These are phyloP conservation scores for Phylloporus arenicola DNA, from an alignment of 768 basidiomycete genomes.

Conservation along the genomic window DNA sequence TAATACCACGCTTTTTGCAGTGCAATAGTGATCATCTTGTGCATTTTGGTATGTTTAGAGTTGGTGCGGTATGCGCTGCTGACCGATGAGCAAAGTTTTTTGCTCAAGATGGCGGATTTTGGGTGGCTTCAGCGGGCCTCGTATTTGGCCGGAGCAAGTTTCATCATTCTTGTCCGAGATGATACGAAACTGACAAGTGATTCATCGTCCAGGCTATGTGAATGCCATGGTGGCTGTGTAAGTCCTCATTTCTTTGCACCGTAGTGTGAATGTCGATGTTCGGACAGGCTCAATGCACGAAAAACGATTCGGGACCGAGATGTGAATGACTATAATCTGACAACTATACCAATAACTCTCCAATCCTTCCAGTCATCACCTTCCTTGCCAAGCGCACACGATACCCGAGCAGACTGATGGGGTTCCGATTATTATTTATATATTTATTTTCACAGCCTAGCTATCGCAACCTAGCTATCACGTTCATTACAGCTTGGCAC, in stretches of 20 bases:
- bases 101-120: not conserved
- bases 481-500: no score
- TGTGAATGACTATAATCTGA: not conserved
- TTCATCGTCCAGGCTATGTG: slow-evolving; percentile 5
- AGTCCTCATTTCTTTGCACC: not conserved
- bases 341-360: not conserved
- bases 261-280: not conserved
- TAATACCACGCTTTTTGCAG: not conserved
- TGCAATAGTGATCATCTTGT: not conserved
- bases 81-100: slow-evolving; percentile 1
- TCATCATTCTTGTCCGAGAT: not conserved
- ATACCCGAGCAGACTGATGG: not conserved
- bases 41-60: slow-evolving; percentile 5
- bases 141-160: slow-evolving; percentile 5
- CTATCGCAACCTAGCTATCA: no score
- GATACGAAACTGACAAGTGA: not conserved
- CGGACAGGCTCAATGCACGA: slow-evolving; percentile 9
- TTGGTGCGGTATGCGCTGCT: not conserved
- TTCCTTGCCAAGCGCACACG: not conserved
- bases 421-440: no score
- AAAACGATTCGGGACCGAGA: slow-evolving; percentile 7
- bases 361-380: not conserved
- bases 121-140: slow-evolving; percentile 1
- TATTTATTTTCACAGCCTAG: no score
- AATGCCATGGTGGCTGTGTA: slow-evolving; percentile 14